A percentile compares a stretch with the other conserved stretches of the same genome.
Evolutionary conservation across 768 basidiomycete genomes (phyloP).

Genomic region (Mrakia frigida): DNA sequence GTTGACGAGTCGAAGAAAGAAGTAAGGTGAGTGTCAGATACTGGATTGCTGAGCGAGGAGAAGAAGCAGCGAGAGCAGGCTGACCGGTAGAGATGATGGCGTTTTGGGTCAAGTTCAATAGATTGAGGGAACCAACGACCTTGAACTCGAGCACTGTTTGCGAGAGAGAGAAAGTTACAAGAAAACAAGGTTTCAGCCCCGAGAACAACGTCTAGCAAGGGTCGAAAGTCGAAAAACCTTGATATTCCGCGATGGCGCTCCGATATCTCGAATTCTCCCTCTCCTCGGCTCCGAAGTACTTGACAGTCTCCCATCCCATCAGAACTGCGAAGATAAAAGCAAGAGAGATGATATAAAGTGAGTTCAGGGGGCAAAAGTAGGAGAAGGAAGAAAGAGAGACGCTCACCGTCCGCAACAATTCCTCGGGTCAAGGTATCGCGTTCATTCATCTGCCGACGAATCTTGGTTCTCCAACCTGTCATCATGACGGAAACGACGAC

Average conservation of each 20-base stretch:
- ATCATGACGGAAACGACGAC: slow-evolving; percentile 48
- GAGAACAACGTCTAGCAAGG: background rate
- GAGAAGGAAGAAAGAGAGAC: too few species aligned
- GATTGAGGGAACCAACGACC: slow-evolving; percentile 67
- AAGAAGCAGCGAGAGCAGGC: too few species aligned
- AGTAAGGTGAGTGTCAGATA: too few species aligned
- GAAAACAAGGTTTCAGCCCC: background rate
- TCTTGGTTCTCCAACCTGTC: slow-evolving; percentile 65
- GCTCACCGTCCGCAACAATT: slow-evolving; percentile 64
- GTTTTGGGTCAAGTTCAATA: slow-evolving; percentile 73
- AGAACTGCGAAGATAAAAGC: slow-evolving; percentile 23
- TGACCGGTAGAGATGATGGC: slow-evolving; percentile 47
- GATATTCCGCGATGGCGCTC: slow-evolving; percentile 68
- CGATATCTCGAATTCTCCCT: slow-evolving; percentile 68
- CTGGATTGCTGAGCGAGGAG: too few species aligned
- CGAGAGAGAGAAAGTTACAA: background rate
- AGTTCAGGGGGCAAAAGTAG: too few species aligned
- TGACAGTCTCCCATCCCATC: slow-evolving; percentile 59
- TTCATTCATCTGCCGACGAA: slow-evolving; percentile 76
- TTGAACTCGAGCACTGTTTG: slow-evolving; percentile 55
- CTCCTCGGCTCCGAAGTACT: slow-evolving; percentile 77
- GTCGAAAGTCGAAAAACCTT: slow-evolving; percentile 39
- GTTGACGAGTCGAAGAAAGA: slow-evolving; percentile 39
- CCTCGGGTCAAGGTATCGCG: slow-evolving; percentile 75
- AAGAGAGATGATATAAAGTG: too few species aligned